Evolutionary conservation across 306 rosid genomes (phyloP).

Genomic region (Lathyrus tuberosus): DNA sequence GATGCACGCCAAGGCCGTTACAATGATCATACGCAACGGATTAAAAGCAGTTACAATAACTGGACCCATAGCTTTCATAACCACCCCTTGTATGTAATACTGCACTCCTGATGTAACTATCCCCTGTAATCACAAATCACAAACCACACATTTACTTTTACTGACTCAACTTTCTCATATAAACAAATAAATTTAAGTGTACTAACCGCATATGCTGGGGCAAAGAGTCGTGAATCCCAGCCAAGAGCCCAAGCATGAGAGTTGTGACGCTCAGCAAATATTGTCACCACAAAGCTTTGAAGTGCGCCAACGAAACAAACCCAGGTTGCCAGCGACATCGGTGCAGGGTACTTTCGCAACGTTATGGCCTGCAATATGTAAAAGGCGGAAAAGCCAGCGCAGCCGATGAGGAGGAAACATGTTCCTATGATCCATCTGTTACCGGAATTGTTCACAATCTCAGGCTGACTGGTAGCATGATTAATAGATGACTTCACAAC

Average conservation of each 20-base stretch:
- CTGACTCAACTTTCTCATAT: too few relatives aligned
- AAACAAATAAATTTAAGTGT: too few relatives aligned
- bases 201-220: slow-evolving; percentile 65
- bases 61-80: slow-evolving; percentile 69
- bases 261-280: slow-evolving; percentile 50
- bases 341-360: slow-evolving; percentile 70
- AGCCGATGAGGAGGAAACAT: slow-evolving; percentile 61
- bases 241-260: slow-evolving; percentile 62
- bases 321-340: slow-evolving; percentile 68
- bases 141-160: background rate
- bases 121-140: slow-evolving; percentile 44
- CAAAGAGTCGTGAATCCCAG: slow-evolving; percentile 62
- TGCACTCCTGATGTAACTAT: slow-evolving; percentile 68
- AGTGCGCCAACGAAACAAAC: slow-evolving; percentile 68
- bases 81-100: slow-evolving; percentile 74
- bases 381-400: slow-evolving; percentile 70
- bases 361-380: slow-evolving; percentile 69
- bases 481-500: slow-evolving; percentile 18
- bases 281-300: slow-evolving; percentile 61
- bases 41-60: slow-evolving; percentile 82
- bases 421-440: slow-evolving; percentile 57
- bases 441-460: slow-evolving; percentile 35
- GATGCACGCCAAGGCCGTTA: slow-evolving; percentile 51
- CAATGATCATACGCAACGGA: slow-evolving; percentile 74
- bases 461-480: slow-evolving; percentile 18